Evolutionary conservation across 257 asterid species (phyloP).

Genomic region (Solanum okadae): DNA sequence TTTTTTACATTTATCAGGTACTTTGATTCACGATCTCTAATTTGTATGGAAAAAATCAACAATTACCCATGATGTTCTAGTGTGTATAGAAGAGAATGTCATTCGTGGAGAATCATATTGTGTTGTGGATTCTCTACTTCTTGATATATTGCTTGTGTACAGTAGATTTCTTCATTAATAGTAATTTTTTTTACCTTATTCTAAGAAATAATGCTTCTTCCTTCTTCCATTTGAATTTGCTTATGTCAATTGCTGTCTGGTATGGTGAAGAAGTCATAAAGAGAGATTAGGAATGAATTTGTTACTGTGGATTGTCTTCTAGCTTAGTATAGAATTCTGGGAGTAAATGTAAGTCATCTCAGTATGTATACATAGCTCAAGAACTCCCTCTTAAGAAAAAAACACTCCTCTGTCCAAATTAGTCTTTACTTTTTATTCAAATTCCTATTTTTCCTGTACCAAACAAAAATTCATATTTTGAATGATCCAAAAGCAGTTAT

Average conservation of each 20-base stretch:
- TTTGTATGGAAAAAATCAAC: not conserved
- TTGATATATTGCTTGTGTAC: not conserved
- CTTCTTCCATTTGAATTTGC: not conserved
- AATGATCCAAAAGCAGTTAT: not conserved
- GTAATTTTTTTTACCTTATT: not conserved
- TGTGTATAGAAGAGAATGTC: not conserved
- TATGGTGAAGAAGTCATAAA: not conserved
- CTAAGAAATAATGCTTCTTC: not conserved
- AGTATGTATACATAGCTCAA: not conserved
- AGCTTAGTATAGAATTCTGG: not conserved
- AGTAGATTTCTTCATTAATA: not conserved
- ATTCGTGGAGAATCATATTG: not conserved
- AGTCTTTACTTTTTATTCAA: not conserved
- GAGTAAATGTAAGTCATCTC: not conserved
- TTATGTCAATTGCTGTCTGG: not conserved
- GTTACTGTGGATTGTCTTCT: not conserved
- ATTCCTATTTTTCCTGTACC: not conserved
- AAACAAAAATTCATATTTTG: not conserved
- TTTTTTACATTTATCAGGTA: slow-evolving; percentile 91
- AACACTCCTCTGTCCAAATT: not conserved
- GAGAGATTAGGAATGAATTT: not conserved
- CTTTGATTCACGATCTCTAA: not conserved
- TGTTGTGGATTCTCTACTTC: not conserved
- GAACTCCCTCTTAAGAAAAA: not conserved
- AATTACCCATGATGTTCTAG: not conserved